These are phyloP conservation scores for Chlorella sp. DNA, from an alignment of 139 green algal species.

Conservation along the genomic window DNA sequence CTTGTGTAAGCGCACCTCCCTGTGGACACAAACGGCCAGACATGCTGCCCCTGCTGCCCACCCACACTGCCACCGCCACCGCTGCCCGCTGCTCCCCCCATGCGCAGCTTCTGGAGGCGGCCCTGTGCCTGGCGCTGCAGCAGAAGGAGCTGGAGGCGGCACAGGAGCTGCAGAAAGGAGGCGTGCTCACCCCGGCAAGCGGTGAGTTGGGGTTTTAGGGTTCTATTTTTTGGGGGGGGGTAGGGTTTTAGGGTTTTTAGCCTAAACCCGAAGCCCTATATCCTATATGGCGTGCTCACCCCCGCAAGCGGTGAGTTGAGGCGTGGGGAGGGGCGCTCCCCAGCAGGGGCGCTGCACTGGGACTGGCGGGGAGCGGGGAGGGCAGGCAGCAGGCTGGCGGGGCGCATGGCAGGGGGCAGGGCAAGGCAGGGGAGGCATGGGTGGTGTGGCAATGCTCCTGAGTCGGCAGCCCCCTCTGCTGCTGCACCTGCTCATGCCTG, in stretches of 20 bases:
- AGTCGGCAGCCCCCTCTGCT: too few relatives aligned
- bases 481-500: too few relatives aligned
- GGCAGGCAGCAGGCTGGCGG: background rate
- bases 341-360: background rate
- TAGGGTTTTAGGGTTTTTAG: too few relatives aligned
- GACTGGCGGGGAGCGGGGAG: background rate
- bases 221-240: too few relatives aligned
- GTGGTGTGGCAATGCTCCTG: too few relatives aligned
- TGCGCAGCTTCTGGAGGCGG: slow-evolving; percentile 70
- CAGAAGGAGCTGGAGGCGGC: slow-evolving; percentile 50
- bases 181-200: slow-evolving; percentile 74
- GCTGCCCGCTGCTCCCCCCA: background rate
- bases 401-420: too few relatives aligned
- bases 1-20: too few relatives aligned
- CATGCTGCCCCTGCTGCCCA: background rate
- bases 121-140: slow-evolving; percentile 58
- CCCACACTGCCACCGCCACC: background rate
- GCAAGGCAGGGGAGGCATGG: too few relatives aligned
- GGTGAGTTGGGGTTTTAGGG: slow-evolving; percentile 46
- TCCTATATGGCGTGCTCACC: slow-evolving; percentile 78
- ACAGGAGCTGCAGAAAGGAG: slow-evolving; percentile 47
- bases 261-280: too few relatives aligned
- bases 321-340: too few relatives aligned
- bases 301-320: slow-evolving; percentile 49
- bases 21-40: too few relatives aligned